A percentile compares a stretch with the other conserved stretches of the same genome.
Evolutionary conservation across 371 early-diverging fungal species (phyloP).

Genomic region (Amoeboradix gromovi): DNA sequence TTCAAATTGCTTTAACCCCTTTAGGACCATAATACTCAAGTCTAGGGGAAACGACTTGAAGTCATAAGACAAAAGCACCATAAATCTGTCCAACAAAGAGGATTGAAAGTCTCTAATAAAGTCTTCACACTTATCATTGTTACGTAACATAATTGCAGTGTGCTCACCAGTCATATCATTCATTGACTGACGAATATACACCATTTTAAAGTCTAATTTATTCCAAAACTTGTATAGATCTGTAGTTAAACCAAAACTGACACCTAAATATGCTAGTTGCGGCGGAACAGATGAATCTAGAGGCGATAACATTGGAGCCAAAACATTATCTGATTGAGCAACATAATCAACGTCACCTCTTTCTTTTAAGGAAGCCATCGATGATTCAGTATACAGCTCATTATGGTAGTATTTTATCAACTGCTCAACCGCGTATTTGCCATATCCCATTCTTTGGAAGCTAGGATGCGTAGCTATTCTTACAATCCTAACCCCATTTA

Average conservation of each 20-base stretch:
- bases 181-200: slow-evolving; percentile 82
- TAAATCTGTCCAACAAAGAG: slow-evolving; percentile 19
- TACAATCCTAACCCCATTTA: slow-evolving; percentile 92
- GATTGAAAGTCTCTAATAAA: neutral
- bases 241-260: slow-evolving; percentile 76
- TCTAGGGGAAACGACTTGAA: slow-evolving; percentile 52
- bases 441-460: slow-evolving; percentile 91
- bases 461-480: slow-evolving; percentile 97
- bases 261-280: slow-evolving; percentile 78
- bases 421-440: slow-evolving; percentile 50
- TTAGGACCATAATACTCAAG: slow-evolving; percentile 49
- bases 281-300: slow-evolving; percentile 37
- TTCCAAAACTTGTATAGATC: slow-evolving; percentile 88
- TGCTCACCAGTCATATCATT: slow-evolving; percentile 95
- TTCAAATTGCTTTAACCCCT: slow-evolving; percentile 6
- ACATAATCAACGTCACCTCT: slow-evolving; percentile 16
- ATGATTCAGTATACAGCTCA: slow-evolving; percentile 14
- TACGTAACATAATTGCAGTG: slow-evolving; percentile 76
- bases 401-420: slow-evolving; percentile 43
- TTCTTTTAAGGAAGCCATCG: slow-evolving; percentile 20
- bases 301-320: slow-evolving; percentile 63
- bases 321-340: neutral
- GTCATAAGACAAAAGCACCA: slow-evolving; percentile 50
- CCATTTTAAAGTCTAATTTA: slow-evolving; percentile 55
- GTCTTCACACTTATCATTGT: slow-evolving; percentile 14